phyloP scores from a whole-genome alignment of 768 basidiomycete species.

The Leccinum boreale region DNA sequence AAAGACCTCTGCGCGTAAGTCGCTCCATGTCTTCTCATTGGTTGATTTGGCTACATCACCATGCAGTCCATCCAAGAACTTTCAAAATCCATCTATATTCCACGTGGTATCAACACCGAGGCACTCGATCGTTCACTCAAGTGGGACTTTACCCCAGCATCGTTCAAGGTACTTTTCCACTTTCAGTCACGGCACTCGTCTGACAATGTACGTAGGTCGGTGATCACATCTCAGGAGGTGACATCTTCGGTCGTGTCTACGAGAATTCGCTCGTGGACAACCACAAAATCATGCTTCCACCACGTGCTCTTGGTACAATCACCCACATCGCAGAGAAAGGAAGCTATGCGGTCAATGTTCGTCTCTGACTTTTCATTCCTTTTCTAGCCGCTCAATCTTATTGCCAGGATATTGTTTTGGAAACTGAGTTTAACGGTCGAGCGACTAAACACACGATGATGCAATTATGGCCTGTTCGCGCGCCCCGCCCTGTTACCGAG shows the following conservation, averaged over 20 bases:
- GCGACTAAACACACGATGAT: slow-evolving; percentile 91
- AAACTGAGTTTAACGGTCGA: slow-evolving; percentile 98
- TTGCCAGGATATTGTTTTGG: slow-evolving; percentile 83
- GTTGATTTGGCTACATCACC: slow-evolving; percentile 5
- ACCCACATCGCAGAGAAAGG: slow-evolving; percentile 93
- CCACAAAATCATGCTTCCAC: slow-evolving; percentile 96
- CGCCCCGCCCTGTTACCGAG: slow-evolving; percentile 92
- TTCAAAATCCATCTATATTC: slow-evolving; percentile 99
- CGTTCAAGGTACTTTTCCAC: slow-evolving; percentile 57
- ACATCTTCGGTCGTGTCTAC: slow-evolving; percentile 92
- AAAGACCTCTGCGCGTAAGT: slow-evolving; percentile 83
- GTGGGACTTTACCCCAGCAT: slow-evolving; percentile 92
- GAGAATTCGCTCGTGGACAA: slow-evolving; percentile 96
- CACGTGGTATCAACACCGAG: slow-evolving; percentile 97
- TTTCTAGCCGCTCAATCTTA: background rate
- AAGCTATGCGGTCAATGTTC: slow-evolving; percentile 85
- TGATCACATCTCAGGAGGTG: slow-evolving; percentile 96
- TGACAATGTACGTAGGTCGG: slow-evolving; percentile 58
- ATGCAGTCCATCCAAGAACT: slow-evolving; percentile 85
- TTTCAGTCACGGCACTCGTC: slow-evolving; percentile 2
- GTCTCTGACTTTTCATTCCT: slow-evolving; percentile 21
- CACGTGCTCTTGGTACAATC: slow-evolving; percentile 92
- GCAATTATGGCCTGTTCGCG: slow-evolving; percentile 99
- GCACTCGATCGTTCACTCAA: slow-evolving; percentile 82
- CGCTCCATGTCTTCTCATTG: background rate